Evolutionary conservation across 345 rosid species (phyloP).

Genomic region (Citrus maxima): DNA sequence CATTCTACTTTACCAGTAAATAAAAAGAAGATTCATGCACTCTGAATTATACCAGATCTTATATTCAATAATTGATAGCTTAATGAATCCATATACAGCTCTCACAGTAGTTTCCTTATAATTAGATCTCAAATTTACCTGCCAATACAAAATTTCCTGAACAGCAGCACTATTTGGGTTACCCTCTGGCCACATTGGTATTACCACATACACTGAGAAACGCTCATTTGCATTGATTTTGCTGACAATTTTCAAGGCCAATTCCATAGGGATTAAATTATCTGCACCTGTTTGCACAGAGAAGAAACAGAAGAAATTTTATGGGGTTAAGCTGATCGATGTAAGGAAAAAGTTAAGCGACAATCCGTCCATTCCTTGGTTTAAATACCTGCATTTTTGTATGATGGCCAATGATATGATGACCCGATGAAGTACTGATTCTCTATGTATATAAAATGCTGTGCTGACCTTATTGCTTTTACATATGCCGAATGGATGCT

Average conservation of each 20-base stretch:
- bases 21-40: background rate
- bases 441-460: slow-evolving; percentile 67
- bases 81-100: background rate
- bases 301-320: background rate
- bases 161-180: slow-evolving; percentile 52
- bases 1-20: background rate
- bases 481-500: slow-evolving; percentile 71
- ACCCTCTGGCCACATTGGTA: slow-evolving; percentile 83
- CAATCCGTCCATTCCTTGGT: background rate
- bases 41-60: too few species aligned
- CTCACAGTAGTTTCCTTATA: background rate
- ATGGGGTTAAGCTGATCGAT: background rate
- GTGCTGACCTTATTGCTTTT: slow-evolving; percentile 71
- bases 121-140: slow-evolving; percentile 31
- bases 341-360: background rate
- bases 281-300: slow-evolving; percentile 49
- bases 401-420: slow-evolving; percentile 63
- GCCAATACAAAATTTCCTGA: slow-evolving; percentile 75
- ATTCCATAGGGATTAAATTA: slow-evolving; percentile 63
- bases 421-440: slow-evolving; percentile 75
- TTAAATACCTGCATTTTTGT: slow-evolving; percentile 62
- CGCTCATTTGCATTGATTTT: slow-evolving; percentile 54
- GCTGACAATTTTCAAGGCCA: slow-evolving; percentile 59
- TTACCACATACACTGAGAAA: slow-evolving; percentile 51
- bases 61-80: too few species aligned